Conservation (phyloP, 2,329 filamentous ascomycete species). For the Hypoxylon sp. region DNA sequence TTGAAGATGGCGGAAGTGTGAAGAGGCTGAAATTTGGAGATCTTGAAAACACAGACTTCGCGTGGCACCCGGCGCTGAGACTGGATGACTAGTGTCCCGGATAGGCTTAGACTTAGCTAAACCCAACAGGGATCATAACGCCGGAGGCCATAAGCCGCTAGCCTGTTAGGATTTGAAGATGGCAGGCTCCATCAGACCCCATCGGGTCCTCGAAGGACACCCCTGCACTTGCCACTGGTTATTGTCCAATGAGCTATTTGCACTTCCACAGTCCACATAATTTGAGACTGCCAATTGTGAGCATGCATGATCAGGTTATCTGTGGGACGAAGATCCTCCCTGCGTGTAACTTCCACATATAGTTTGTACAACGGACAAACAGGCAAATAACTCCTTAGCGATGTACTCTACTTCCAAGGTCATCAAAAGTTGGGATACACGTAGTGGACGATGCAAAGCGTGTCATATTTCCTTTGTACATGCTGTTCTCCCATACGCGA, state of each 20-base stretch:
- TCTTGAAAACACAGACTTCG: constrained; percentile 51
- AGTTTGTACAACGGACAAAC: constrained; percentile 6
- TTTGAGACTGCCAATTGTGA: constrained; percentile 38
- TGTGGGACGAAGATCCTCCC: constrained; percentile 33
- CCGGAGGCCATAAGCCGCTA: constrained; percentile 38
- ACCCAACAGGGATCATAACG: constrained; percentile 39
- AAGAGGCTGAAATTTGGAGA: constrained; percentile 54
- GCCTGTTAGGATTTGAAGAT: constrained; percentile 29
- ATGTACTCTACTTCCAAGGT: not conserved
- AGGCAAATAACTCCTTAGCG: not conserved
- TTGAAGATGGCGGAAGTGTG: constrained; percentile 40
- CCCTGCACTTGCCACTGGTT: constrained; percentile 23
- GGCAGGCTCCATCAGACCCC: constrained; percentile 23
- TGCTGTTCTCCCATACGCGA: not conserved
- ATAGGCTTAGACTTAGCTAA: constrained; percentile 37
- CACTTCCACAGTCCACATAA: constrained; percentile 13
- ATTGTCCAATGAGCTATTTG: constrained; percentile 30
- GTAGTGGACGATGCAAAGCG: not conserved
- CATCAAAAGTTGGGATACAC: not conserved
- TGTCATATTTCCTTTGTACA: not conserved
- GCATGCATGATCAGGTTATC: constrained; percentile 43
- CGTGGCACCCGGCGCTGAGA: constrained; percentile 39
- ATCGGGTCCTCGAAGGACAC: constrained; percentile 22
- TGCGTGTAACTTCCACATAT: constrained; percentile 25
- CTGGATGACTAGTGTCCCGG: constrained; percentile 36